Conservation (phyloP, 768 basidiomycete species). For the Trametes gibbosa region DNA sequence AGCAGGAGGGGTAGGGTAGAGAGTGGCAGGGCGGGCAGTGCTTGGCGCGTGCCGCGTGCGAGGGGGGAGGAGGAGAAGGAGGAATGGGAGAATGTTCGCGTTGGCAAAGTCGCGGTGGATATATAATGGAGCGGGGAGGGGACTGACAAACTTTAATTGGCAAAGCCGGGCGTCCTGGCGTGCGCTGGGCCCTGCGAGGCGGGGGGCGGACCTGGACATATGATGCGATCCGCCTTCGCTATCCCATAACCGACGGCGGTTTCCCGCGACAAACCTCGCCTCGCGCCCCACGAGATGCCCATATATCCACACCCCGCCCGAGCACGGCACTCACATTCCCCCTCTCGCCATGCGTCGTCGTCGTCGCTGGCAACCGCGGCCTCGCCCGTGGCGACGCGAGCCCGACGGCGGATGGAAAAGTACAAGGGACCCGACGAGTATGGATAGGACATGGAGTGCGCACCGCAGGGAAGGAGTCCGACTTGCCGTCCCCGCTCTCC, state of each 20-base stretch:
- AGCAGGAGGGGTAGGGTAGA: neutral
- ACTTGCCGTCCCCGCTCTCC: neutral
- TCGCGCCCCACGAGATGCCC: neutral
- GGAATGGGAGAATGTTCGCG: neutral
- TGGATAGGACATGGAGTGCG: constrained; percentile 5
- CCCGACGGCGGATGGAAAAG: neutral
- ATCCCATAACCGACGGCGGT: constrained; percentile 14
- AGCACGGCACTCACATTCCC: neutral
- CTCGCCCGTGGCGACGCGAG: neutral
- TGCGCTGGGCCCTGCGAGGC: neutral
- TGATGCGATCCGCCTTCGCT: constrained; percentile 13
- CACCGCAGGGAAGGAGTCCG: constrained; percentile 4
- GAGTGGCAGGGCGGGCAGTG: neutral
- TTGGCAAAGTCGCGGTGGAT: neutral
- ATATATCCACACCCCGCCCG: neutral
- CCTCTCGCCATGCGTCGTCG: neutral
- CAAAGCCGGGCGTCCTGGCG: constrained; percentile 11
- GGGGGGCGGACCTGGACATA: constrained; percentile 9
- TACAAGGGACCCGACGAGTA: constrained; percentile 6
- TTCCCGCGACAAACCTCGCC: neutral
- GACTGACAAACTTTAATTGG: constrained; percentile 19
- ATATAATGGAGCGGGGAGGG: neutral
- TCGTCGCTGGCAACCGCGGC: constrained; percentile 6
- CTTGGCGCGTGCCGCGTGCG: neutral
- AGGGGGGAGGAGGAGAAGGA: neutral